Evolutionary conservation across 208 protist species (phyloP).

Genomic region (Angomonas deanei): DNA sequence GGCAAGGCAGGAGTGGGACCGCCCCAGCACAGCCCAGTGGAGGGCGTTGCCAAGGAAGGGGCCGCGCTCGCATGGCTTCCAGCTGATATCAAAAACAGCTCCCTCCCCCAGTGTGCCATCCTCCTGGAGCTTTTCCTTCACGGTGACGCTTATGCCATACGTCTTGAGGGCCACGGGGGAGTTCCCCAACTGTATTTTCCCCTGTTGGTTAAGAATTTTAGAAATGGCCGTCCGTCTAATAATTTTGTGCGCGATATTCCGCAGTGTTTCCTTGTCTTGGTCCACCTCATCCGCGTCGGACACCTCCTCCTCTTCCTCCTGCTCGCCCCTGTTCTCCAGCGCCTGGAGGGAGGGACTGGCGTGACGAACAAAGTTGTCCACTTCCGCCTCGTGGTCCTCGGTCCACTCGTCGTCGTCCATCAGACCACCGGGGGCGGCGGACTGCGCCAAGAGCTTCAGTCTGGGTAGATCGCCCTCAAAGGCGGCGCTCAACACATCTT

Average conservation of each 20-base stretch:
- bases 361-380: constrained; percentile 8
- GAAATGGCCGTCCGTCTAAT: constrained; percentile 20
- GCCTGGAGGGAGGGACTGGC: constrained; percentile 11
- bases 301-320: constrained; percentile 3
- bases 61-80: constrained; percentile 61
- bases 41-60: constrained; percentile 46
- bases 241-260: constrained; percentile 22
- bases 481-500: constrained; percentile 60
- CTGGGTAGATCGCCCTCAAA: constrained; percentile 59
- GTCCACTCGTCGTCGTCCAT: constrained; percentile 24
- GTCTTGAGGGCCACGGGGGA: constrained; percentile 20
- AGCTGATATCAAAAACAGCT: constrained; percentile 19
- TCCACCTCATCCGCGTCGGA: constrained; percentile 1
- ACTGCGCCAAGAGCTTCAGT: constrained; percentile 47
- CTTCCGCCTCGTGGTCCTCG: constrained; percentile 19
- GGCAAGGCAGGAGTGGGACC: constrained; percentile 40
- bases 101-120: not conserved
- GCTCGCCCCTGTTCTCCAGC: not conserved
- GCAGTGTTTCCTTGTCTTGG: constrained; percentile 6
- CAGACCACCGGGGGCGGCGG: constrained; percentile 31
- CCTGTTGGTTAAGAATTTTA: constrained; percentile 17
- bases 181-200: constrained; percentile 21
- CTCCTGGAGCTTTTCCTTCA: not conserved
- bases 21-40: constrained; percentile 75
- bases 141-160: constrained; percentile 37